Evolutionary conservation across 257 asterid species (phyloP), one percentile per base, ranked within the genome.

Genomic region (Nicotiana sylvestris): DNA sequence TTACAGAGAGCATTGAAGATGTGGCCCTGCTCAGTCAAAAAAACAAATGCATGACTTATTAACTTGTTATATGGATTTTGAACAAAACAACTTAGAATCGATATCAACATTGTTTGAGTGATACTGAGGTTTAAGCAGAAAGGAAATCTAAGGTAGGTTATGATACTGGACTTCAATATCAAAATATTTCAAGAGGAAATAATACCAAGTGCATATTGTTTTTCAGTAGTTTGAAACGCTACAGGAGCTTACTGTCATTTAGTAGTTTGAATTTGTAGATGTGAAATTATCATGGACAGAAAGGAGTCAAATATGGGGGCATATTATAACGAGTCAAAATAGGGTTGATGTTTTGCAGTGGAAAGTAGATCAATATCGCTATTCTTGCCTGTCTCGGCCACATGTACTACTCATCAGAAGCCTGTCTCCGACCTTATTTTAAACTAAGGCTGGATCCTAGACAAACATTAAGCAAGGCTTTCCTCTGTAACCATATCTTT

Each of bases 1-100:
- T 79, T 70, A 49, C 70, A 53, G 70, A 93, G 83, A 43, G 85
- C 86, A 1, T 56, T 68, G 39, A 46, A 84, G 8, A 84, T 55
- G 11, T 11, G 55, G 0, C 93, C 97, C 98, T 93, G 91, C 78
- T 27, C 27, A 46, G 10, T 30, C 35, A 79, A 53, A 76, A 56
- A 60, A 18, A 27, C 16, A 58, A 51, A 76, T 51, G 64, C 0
- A 49, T 13, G 43, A 15, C 21, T 5, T 46, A 72, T 12, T 72
- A 72, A 6, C 33, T 5, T 11, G 1, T n/a, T 0, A 39, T 46
- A 25, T 15, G 43, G 11, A 66, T 66, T 32, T 16, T 6, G 16
- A 66, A 66, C 49, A 65, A 62, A 5, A 65, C 2, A 29, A 27
- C 11, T 1, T 5, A 43, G 78, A 43, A 70, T 11, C 35, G 11